phyloP scores from a whole-genome alignment of 768 basidiomycete species.

The Austroboletus festivus region DNA sequence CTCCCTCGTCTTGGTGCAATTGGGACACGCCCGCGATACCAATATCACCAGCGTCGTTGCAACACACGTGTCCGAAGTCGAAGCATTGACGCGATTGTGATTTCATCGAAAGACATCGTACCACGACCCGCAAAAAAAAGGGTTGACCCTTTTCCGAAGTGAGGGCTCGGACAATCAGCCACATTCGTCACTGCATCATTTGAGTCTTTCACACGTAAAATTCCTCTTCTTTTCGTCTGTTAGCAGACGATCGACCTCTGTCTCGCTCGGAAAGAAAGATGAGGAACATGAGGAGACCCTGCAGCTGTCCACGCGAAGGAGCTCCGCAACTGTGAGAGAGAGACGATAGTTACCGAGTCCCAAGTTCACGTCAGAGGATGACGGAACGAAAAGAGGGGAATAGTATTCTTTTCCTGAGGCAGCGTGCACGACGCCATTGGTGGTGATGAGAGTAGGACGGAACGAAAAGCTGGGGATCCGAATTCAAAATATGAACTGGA shows the following conservation, averaged over 20 bases:
- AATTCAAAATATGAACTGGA: conserved; percentile 5
- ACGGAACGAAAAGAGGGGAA: conserved; percentile 3
- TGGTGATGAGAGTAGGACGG: conserved; percentile 2
- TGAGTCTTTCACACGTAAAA: conserved; percentile 19
- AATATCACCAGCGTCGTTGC: conserved; percentile 2
- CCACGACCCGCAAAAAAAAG: background rate
- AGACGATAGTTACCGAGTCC: conserved; percentile 11
- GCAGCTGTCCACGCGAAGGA: conserved; percentile 22
- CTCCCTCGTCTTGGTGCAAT: conserved; percentile 14
- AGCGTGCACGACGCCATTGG: conserved; percentile 1
- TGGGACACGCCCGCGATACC: conserved; percentile 1
- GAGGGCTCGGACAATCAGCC: background rate
- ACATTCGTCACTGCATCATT: background rate
- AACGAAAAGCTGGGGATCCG: conserved; percentile 19
- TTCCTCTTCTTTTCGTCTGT: background rate
- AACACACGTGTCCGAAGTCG: conserved; percentile 21
- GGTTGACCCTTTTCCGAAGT: background rate
- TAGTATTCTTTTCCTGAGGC: conserved; percentile 4
- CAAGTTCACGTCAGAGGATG: background rate
- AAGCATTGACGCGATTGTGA: conserved; percentile 17
- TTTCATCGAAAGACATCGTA: conserved; percentile 5
- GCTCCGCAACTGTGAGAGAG: conserved; percentile 20
- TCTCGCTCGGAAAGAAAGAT: conserved; percentile 6
- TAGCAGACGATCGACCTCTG: conserved; percentile 6
- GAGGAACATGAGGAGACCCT: conserved; percentile 24